These are phyloP conservation scores for Epichloe sibirici DNA, from an alignment of 2,329 filamentous ascomycete species.

Conservation along the genomic window DNA sequence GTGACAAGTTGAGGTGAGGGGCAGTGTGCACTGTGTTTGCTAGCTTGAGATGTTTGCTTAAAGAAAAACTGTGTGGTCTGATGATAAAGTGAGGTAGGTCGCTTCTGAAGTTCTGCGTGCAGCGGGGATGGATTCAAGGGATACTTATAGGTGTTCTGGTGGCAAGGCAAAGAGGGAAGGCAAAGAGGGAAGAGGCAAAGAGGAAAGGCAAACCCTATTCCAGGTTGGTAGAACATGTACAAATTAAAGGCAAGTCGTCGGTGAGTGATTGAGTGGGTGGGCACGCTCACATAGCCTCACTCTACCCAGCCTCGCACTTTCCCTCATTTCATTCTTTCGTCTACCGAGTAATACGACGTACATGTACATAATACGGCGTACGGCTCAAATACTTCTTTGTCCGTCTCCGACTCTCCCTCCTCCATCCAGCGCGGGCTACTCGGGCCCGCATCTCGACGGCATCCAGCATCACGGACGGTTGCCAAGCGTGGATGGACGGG, in stretches of 20 bases:
- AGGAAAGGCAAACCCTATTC: neutral
- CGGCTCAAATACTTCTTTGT: no score
- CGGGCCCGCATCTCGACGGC: neutral
- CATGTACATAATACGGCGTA: no score
- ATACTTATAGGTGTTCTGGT: conserved; percentile 1
- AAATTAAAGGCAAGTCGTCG: no score
- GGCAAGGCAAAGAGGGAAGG: neutral
- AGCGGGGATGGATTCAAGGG: neutral
- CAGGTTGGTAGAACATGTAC: neutral
- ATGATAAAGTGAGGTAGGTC: neutral
- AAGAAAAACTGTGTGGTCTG: neutral
- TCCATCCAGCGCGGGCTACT: neutral
- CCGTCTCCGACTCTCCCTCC: neutral
- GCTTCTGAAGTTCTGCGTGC: neutral
- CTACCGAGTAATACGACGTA: no score
- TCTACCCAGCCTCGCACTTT: neutral
- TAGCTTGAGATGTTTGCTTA: neutral
- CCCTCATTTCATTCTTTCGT: neutral
- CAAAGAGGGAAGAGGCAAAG: no score
- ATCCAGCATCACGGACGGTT: neutral
- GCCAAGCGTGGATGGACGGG: neutral
- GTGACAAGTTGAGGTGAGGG: no score
- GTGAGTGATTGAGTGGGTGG: no score
- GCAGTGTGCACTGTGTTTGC: neutral
- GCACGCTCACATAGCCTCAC: neutral